phyloP scores from a whole-genome alignment of 2,329 filamentous ascomycete genomes.

The Colletotrichum chlorophyti region DNA sequence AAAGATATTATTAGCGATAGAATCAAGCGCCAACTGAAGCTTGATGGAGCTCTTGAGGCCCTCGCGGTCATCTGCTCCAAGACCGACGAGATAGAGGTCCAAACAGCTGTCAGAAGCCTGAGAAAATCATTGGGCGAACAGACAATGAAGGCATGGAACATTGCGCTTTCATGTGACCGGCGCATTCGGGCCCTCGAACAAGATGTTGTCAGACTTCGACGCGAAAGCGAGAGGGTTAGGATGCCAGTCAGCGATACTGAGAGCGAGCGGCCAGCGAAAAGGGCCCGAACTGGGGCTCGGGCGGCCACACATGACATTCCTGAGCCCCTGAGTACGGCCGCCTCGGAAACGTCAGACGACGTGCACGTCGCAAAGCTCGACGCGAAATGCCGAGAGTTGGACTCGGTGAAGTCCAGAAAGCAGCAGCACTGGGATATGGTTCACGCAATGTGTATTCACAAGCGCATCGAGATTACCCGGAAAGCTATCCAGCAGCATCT shows the following conservation, averaged over 20 bases:
- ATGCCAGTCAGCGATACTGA: not conserved
- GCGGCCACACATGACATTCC: too few relatives aligned
- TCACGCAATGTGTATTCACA: constrained; percentile 51
- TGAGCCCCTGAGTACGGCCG: too few relatives aligned
- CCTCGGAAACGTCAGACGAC: too few relatives aligned
- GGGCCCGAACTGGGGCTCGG: not conserved
- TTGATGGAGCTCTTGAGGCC: constrained; percentile 59
- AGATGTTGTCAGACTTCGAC: not conserved
- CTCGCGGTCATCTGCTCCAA: constrained; percentile 70
- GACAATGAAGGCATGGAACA: not conserved
- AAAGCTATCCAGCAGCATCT: constrained; percentile 28
- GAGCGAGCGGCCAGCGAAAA: not conserved
- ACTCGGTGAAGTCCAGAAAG: not conserved
- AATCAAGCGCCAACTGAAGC: constrained; percentile 65
- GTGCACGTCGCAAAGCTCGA: not conserved
- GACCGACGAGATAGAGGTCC: constrained; percentile 61
- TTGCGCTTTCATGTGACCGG: not conserved
- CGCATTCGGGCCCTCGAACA: not conserved
- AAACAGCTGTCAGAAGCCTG: constrained; percentile 34
- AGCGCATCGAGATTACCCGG: constrained; percentile 61
- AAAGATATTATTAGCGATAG: constrained; percentile 62
- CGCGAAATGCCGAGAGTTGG: not conserved
- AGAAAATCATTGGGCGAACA: not conserved
- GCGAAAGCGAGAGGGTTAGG: not conserved
- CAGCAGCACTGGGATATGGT: not conserved